Base-by-base conservation (phyloP, 306 rosid genomes). In the Trichosanthes truncata region DNA sequence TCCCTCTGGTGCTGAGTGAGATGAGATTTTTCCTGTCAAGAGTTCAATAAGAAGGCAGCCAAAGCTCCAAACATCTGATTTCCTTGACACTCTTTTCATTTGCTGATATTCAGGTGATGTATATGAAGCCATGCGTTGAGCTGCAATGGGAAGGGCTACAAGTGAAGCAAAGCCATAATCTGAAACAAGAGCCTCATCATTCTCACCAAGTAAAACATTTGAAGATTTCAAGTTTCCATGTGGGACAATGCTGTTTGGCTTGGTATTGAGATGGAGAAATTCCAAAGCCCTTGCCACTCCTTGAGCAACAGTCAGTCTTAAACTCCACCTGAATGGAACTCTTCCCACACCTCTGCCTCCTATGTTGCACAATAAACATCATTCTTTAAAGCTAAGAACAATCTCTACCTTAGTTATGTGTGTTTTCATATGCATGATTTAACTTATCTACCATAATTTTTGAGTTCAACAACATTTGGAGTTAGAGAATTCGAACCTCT, bases 51-150 rank as follows among this genome's bases (percentile, higher is more conserved):
- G 85, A 48, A 92, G 86, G 81, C 86, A 86, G 2, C 98, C 98
- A 35, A 88, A 92, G 87, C 97, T 91, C 97, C 97, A 92, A 1
- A 92, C 89, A 77, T 94, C 92, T 3, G 97, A 88, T 72, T 87
- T 84, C 43, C 81, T 79, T 2, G 97, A 84, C 10, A 91, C 95
- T 74, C 62, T 89, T 67, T 77, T 91, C 6, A 84, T 12, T 13
- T 51, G 52, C 9, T 77, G 84, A 56, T 87, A 89, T 76, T 94
- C 92, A 0, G 95, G 97, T 48, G 95, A 87, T 76, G 85, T 90
- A 78, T 85, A 94, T 3, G 88, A 81, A 5, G 83, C 89, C 90
- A 90, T 83, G 31, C 83, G 83, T 53, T 92, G 98, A 7, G 82
- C 83, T 79, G 94, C 97, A 9, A 92, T 82, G 33, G 96, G 94